Evolutionary conservation across 225 moss, liverwort and hornwort genomes (phyloP).

Genomic region (Polytrichum formosum): DNA sequence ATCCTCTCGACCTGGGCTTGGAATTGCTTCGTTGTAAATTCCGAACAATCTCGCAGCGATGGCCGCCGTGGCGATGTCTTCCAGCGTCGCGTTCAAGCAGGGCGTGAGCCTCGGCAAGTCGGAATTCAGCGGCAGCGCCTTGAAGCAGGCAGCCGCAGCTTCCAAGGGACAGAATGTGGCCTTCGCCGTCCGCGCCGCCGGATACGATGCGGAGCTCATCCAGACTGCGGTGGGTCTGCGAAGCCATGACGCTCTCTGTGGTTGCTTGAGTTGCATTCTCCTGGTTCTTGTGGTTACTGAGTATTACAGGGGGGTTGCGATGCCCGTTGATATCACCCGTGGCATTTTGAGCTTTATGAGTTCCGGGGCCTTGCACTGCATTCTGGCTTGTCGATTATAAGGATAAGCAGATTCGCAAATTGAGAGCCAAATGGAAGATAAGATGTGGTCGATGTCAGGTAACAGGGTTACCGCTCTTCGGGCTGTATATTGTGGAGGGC

Average conservation of each 20-base stretch:
- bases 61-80: conserved; percentile 36
- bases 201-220: conserved; percentile 48
- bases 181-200: conserved; percentile 39
- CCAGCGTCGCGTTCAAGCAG: conserved; percentile 32
- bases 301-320: background rate
- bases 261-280: background rate
- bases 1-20: too few species aligned
- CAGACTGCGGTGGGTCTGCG: conserved; percentile 35
- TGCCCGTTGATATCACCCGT: background rate
- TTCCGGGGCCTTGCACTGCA: background rate
- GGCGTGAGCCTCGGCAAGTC: conserved; percentile 36
- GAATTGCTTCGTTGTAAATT: background rate
- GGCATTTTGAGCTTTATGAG: background rate
- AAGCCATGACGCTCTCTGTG: too few species aligned
- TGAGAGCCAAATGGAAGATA: too few species aligned
- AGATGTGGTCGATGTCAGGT: too few species aligned
- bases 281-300: background rate
- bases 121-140: conserved; percentile 26
- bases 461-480: too few species aligned
- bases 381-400: background rate
- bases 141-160: conserved; percentile 24
- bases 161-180: conserved; percentile 26
- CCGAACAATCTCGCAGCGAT: conserved; percentile 7
- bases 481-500: too few species aligned
- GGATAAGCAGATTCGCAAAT: too few species aligned